Percentiles rank a stretch among this genome's conserved stretches.
These are phyloP conservation scores for Ogataea angusta DNA, from an alignment of 805 yeast species.

Conservation along the genomic window DNA sequence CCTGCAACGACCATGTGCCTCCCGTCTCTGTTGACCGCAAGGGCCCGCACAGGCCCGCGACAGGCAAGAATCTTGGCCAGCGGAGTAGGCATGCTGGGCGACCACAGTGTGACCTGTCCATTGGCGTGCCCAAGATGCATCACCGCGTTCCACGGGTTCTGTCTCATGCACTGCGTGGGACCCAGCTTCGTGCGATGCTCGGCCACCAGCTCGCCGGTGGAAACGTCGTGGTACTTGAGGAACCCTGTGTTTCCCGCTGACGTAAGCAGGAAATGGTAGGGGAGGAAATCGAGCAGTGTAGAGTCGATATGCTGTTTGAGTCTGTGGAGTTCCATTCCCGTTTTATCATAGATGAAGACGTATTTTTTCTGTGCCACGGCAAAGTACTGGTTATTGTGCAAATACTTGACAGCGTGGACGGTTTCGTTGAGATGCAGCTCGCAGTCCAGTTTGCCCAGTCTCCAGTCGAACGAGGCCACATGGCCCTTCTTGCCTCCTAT, in stretches of 20 bases:
- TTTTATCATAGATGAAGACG: slow-evolving; percentile 85
- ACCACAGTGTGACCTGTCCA: slow-evolving; percentile 91
- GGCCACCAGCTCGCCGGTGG: slow-evolving; percentile 83
- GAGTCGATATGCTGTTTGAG: slow-evolving; percentile 87
- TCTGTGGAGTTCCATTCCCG: slow-evolving; percentile 89
- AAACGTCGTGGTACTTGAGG: slow-evolving; percentile 89
- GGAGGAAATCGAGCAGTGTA: slow-evolving; percentile 79
- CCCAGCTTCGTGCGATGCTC: slow-evolving; percentile 87
- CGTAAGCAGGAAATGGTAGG: slow-evolving; percentile 84
- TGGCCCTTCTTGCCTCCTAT: slow-evolving; percentile 93
- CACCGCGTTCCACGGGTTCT: slow-evolving; percentile 94
- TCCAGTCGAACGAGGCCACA: slow-evolving; percentile 95
- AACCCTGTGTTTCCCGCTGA: slow-evolving; percentile 89
- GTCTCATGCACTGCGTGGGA: slow-evolving; percentile 83
- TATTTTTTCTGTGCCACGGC: slow-evolving; percentile 97
- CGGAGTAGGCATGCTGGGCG: slow-evolving; percentile 85
- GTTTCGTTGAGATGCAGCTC: slow-evolving; percentile 88
- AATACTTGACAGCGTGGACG: slow-evolving; percentile 81
- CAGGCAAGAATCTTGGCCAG: slow-evolving; percentile 76
- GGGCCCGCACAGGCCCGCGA: slow-evolving; percentile 81
- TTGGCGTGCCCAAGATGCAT: slow-evolving; percentile 90
- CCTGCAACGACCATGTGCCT: slow-evolving; percentile 92
- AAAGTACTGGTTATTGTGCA: slow-evolving; percentile 89
- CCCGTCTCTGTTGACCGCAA: slow-evolving; percentile 90
- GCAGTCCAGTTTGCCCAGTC: slow-evolving; percentile 74